A percentile compares a stretch with the other conserved stretches of the same genome.
Conservation (phyloP, 2,329 filamentous ascomycete genomes). For the Emergomyces pasteurianus region DNA sequence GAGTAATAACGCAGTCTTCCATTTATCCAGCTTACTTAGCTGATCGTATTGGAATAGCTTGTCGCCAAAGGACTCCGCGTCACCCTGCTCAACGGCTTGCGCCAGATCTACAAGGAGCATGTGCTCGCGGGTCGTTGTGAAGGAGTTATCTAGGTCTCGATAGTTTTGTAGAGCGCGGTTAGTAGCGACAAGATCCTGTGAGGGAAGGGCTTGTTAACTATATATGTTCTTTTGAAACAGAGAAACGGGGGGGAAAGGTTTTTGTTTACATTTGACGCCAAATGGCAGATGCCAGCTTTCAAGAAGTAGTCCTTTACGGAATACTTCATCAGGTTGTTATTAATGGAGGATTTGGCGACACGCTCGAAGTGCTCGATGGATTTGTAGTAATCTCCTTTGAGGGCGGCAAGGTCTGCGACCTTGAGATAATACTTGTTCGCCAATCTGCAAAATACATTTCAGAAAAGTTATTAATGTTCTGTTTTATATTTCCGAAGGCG, state of each 20-base stretch:
- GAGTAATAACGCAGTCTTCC: conserved; percentile 82
- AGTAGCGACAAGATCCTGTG: conserved; percentile 60
- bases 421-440: conserved; percentile 93
- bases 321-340: conserved; percentile 88
- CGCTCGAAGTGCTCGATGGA: conserved; percentile 73
- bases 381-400: conserved; percentile 74
- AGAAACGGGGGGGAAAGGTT: not conserved
- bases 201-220: not conserved
- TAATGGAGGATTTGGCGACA: conserved; percentile 64
- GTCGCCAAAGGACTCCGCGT: conserved; percentile 73
- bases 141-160: conserved; percentile 64
- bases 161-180: conserved; percentile 74
- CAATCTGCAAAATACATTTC: conserved; percentile 40
- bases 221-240: not conserved
- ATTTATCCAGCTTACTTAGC: conserved; percentile 87
- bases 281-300: conserved; percentile 84
- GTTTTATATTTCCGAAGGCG: too few species aligned
- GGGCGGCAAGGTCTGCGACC: conserved; percentile 72
- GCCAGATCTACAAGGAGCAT: conserved; percentile 68
- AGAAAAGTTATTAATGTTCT: not conserved
- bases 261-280: conserved; percentile 45
- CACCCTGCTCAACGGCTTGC: conserved; percentile 61
- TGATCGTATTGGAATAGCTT: conserved; percentile 84
- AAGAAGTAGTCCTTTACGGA: conserved; percentile 92
- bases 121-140: conserved; percentile 65